Percentiles rank a stretch among this genome's conserved stretches.
Conservation (phyloP, 371 early-diverging fungal species). For the Blakeslea trispora region DNA sequence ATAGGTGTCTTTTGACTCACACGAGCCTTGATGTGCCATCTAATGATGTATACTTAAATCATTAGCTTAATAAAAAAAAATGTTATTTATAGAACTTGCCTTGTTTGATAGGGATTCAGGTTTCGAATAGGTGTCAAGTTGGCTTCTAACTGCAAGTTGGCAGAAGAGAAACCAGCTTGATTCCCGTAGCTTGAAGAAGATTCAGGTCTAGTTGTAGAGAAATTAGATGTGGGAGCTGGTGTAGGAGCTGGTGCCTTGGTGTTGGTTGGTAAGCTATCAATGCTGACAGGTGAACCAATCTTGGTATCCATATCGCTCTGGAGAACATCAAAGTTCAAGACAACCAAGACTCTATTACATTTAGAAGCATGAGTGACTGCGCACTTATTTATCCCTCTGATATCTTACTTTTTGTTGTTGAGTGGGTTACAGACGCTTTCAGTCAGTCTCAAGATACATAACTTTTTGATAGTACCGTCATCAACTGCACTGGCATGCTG, state of each 20-base stretch:
- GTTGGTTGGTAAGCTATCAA: slow-evolving; percentile 17
- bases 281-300: slow-evolving; percentile 46
- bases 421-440: slow-evolving; percentile 59
- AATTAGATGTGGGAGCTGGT: slow-evolving; percentile 23
- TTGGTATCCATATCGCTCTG: slow-evolving; percentile 32
- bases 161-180: slow-evolving; percentile 37
- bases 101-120: slow-evolving; percentile 80
- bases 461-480: slow-evolving; percentile 45
- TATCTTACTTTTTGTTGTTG: slow-evolving; percentile 55
- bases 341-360: slow-evolving; percentile 53
- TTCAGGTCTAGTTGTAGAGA: slow-evolving; percentile 13
- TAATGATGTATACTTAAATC: slow-evolving; percentile 2
- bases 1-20: slow-evolving; percentile 85
- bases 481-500: slow-evolving; percentile 54
- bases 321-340: slow-evolving; percentile 53
- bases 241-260: slow-evolving; percentile 3
- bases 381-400: background rate
- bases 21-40: slow-evolving; percentile 93
- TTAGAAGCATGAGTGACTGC: background rate
- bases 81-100: slow-evolving; percentile 36
- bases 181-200: slow-evolving; percentile 30
- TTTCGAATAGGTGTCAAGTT: slow-evolving; percentile 57
- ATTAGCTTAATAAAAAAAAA: too few species aligned
- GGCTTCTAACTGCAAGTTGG: slow-evolving; percentile 50
- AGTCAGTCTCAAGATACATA: slow-evolving; percentile 53